Evolutionary conservation across 805 yeast species (phyloP), one percentile per base, ranked within the genome.

Genomic region (Candida namnaoensis): DNA sequence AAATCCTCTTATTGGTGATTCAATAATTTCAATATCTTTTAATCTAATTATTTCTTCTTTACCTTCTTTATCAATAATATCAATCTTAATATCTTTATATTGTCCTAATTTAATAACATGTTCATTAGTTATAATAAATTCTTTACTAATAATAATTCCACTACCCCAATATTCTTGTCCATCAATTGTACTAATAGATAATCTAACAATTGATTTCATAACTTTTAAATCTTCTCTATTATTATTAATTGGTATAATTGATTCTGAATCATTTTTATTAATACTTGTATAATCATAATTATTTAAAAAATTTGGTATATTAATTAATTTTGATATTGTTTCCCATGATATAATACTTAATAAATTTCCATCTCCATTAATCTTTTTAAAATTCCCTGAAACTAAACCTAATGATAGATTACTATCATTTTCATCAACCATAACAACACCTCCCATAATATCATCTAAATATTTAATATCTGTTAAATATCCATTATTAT

Each of bases 311-410:
- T 13, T 36, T 28, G 7, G 3, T 50, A 32, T 5, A 42, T 47
- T 5, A 38, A 27, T 27, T 46, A 41, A 6, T 39, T 32, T 30
- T 53, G 30, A 44, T 13, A 55, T 47, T 15, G 46, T 43, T 6
- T 47, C 45, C 60, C 60, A 56, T 2, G 60, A 54, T 3, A 46
- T 44, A 14, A 54, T 47, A 6, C 48, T 23, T 32, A 53, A 34
- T 4, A 56, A 35, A 9, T 52, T 52, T n/a, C 60, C 60, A 41
- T 56, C 60, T 5, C 60, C 60, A 37, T 56, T 56, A n/a, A 10
- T 11, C 37, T 56, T 56, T 10, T 38, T 39, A 7, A 56, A 14
- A 11, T 41, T 34, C 1, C 60, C 60, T 32, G 47, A 37, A 12
- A 56, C 49, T 24, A 56, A 37, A 0, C 60, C 60, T 24, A 54